Percentiles rank a stretch among this genome's conserved stretches.
Evolutionary conservation across 2,329 filamentous ascomycete genomes (phyloP).

Genomic region (Monosporascus cannonballus): DNA sequence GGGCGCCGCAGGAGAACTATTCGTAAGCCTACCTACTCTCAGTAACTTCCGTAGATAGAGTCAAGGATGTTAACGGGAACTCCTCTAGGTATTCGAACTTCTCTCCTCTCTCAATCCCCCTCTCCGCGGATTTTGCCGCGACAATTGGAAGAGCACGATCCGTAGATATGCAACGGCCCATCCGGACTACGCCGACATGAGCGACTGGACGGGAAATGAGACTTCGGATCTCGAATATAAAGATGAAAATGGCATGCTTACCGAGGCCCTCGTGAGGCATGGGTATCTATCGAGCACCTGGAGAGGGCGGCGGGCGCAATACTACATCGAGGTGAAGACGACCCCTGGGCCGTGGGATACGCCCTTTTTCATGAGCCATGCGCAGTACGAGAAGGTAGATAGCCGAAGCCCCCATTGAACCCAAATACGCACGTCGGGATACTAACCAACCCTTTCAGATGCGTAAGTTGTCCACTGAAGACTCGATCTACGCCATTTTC

Average conservation of each 20-base stretch:
- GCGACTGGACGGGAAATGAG: conserved; percentile 33
- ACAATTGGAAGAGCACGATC: conserved; percentile 46
- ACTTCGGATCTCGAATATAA: conserved; percentile 42
- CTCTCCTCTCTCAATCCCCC: conserved; percentile 23
- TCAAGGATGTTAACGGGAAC: background rate
- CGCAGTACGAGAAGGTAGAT: conserved; percentile 36
- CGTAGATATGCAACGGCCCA: conserved; percentile 32
- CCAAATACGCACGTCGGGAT: background rate
- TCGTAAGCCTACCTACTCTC: conserved; percentile 10
- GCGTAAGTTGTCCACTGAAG: background rate
- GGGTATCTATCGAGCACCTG: conserved; percentile 27
- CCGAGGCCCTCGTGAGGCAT: conserved; percentile 26
- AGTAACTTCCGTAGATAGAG: background rate
- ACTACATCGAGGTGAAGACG: conserved; percentile 47
- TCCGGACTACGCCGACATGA: conserved; percentile 33
- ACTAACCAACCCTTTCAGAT: background rate
- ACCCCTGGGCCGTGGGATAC: conserved; percentile 31
- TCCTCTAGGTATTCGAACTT: conserved; percentile 34
- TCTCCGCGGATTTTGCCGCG: conserved; percentile 28
- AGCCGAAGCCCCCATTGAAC: background rate
- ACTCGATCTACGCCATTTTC: conserved; percentile 14
- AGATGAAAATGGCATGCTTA: conserved; percentile 29
- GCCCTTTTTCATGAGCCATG: conserved; percentile 41
- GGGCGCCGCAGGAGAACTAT: conserved; percentile 22
- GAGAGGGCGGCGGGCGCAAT: conserved; percentile 26